These are phyloP conservation scores for Rhodosporidiobolus sp. DNA, from an alignment of 768 basidiomycete species.

Conservation along the genomic window DNA sequence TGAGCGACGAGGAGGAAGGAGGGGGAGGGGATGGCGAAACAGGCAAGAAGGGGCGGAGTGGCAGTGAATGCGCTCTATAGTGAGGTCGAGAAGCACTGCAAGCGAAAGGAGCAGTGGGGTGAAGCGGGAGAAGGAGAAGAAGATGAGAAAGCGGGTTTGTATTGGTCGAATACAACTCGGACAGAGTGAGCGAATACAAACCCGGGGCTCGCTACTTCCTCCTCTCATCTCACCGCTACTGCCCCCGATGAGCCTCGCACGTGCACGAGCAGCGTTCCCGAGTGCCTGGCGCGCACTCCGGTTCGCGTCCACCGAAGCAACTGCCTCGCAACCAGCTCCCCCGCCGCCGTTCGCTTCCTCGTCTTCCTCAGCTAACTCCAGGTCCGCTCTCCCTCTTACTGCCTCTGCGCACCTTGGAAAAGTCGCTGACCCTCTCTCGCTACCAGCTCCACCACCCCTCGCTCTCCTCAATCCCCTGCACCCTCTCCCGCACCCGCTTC, in stretches of 20 bases:
- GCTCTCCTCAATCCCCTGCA: too few species aligned
- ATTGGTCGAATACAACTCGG: too few species aligned
- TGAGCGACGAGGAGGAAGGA: conserved; percentile 6
- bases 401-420: background rate
- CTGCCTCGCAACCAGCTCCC: background rate
- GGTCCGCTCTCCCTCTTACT: background rate
- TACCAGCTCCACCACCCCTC: background rate
- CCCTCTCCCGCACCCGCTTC: background rate
- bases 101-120: background rate
- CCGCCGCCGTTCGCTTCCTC: background rate
- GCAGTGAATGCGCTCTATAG: background rate
- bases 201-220: too few species aligned
- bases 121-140: background rate
- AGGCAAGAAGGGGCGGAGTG: background rate
- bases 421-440: conserved; percentile 3
- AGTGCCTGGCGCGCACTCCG: background rate
- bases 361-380: background rate
- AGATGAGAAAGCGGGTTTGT: too few species aligned
- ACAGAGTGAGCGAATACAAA: too few species aligned
- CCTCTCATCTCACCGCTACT: background rate
- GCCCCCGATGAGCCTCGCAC: conserved; percentile 13
- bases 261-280: background rate
- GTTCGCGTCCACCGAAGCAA: background rate
- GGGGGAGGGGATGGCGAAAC: background rate
- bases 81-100: background rate